Evolutionary conservation across 768 basidiomycete genomes (phyloP).

Genomic region (Sarcodon aspratus): DNA sequence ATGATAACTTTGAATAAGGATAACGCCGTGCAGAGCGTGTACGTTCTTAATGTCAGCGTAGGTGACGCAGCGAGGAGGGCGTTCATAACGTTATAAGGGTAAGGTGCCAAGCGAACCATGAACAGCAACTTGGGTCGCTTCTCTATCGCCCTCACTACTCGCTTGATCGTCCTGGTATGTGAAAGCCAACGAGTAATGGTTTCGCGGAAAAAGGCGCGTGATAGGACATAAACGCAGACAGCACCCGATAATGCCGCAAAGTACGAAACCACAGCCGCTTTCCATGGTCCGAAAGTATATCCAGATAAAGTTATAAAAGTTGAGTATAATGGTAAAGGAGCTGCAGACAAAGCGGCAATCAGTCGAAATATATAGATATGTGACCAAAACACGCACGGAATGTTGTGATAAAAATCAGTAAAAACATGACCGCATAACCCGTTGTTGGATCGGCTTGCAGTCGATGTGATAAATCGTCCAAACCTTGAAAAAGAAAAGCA

Average conservation of each 20-base stretch:
- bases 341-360: conserved; percentile 23
- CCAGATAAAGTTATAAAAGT: conserved; percentile 88
- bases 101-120: conserved; percentile 86
- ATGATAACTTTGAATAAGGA: conserved; percentile 85
- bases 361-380: conserved; percentile 9
- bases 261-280: conserved; percentile 81
- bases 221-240: conserved; percentile 70
- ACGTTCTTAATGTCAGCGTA: conserved; percentile 67
- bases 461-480: conserved; percentile 75
- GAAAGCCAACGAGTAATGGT: conserved; percentile 64
- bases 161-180: conserved; percentile 58
- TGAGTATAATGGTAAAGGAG: conserved; percentile 86
- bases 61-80: conserved; percentile 84
- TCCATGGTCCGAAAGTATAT: conserved; percentile 80
- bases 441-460: conserved; percentile 58
- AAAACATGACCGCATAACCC: conserved; percentile 73
- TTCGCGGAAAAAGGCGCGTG: conserved; percentile 61
- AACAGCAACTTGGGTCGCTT: conserved; percentile 80
- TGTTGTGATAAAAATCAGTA: conserved; percentile 76
- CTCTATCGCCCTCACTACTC: conserved; percentile 81
- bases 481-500: conserved; percentile 31
- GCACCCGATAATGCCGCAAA: conserved; percentile 79
- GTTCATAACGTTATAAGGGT: conserved; percentile 93
- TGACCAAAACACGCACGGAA: conserved; percentile 51
- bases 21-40: conserved; percentile 69